phyloP scores from a whole-genome alignment of 495 filamentous ascomycete species.

The Neurospora cerealis region DNA sequence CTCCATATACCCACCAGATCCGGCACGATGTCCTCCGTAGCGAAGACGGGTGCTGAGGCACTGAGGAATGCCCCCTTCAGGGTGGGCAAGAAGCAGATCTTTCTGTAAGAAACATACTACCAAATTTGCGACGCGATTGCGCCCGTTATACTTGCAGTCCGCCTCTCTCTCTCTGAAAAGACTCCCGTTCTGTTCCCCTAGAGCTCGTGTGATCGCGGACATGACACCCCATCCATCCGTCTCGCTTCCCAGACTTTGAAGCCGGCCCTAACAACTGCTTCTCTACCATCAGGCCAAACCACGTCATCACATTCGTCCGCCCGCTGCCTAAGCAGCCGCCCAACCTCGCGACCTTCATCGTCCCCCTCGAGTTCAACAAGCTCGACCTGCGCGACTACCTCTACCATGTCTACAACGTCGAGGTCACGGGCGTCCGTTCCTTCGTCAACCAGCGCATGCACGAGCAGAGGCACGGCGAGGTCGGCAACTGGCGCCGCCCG shows the following conservation, averaged over 20 bases:
- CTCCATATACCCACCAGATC: neutral
- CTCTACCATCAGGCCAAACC: conserved; percentile 52
- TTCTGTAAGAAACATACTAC: conserved; percentile 43
- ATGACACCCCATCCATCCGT: neutral
- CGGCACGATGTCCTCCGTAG: neutral
- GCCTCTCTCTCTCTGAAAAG: neutral
- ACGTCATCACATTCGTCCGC: conserved; percentile 65
- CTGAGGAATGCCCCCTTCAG: conserved; percentile 11
- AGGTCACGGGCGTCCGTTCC: conserved; percentile 59
- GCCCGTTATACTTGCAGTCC: neutral
- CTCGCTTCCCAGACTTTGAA: neutral
- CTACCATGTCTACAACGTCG: conserved; percentile 59
- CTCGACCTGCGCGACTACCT: conserved; percentile 88
- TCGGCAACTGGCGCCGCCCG: conserved; percentile 46
- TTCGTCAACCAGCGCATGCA: conserved; percentile 64
- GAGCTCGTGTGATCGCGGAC: neutral
- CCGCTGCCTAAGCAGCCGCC: conserved; percentile 57
- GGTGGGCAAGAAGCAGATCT: conserved; percentile 53
- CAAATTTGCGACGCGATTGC: neutral
- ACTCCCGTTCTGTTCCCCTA: neutral
- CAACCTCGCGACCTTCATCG: conserved; percentile 71
- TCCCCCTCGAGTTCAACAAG: conserved; percentile 83
- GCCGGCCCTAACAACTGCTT: neutral
- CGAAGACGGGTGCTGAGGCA: neutral
- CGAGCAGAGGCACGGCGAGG: conserved; percentile 31